These are phyloP conservation scores for Kurtzmaniella quercitrusa DNA, from an alignment of 1,139 yeast genomes.

Conservation along the genomic window DNA sequence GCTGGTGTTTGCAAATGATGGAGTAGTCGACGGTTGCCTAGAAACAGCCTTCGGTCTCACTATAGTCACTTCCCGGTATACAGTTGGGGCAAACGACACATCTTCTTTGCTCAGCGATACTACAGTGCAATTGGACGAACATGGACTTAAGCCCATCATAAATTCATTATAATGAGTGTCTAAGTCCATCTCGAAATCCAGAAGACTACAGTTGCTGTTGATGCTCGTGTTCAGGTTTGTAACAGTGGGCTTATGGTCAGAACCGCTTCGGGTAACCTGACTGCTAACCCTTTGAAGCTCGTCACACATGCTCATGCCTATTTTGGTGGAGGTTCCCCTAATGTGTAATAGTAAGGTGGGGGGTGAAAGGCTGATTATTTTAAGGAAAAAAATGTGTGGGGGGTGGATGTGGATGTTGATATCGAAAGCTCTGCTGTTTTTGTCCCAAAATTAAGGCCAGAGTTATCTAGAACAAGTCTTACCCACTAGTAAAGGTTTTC, in stretches of 20 bases:
- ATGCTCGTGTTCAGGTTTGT: neutral
- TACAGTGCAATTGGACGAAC: conserved; percentile 12
- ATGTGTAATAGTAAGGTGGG: neutral
- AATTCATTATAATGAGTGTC: conserved; percentile 8
- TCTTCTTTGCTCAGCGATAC: conserved; percentile 5
- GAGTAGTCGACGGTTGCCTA: neutral
- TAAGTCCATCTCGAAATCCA: conserved; percentile 3
- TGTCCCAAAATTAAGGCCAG: too few relatives aligned
- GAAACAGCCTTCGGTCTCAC: neutral
- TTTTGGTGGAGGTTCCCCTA: neutral
- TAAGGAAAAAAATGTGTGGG: too few relatives aligned
- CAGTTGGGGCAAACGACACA: neutral
- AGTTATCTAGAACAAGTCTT: too few relatives aligned
- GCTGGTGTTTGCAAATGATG: neutral
- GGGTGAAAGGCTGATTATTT: too few relatives aligned
- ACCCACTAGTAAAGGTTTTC: neutral
- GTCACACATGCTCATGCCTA: neutral
- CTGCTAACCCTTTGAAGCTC: conserved; percentile 8
- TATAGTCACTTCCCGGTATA: neutral
- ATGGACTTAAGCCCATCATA: conserved; percentile 14
- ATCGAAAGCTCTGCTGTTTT: too few relatives aligned
- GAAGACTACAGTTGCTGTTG: neutral
- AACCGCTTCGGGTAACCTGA: conserved; percentile 8
- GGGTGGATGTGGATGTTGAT: too few relatives aligned
- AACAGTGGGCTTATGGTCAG: conserved; percentile 10